Conservation (phyloP, 2,329 filamentous ascomycete species). For the Pseudogymnoascus sp. region DNA sequence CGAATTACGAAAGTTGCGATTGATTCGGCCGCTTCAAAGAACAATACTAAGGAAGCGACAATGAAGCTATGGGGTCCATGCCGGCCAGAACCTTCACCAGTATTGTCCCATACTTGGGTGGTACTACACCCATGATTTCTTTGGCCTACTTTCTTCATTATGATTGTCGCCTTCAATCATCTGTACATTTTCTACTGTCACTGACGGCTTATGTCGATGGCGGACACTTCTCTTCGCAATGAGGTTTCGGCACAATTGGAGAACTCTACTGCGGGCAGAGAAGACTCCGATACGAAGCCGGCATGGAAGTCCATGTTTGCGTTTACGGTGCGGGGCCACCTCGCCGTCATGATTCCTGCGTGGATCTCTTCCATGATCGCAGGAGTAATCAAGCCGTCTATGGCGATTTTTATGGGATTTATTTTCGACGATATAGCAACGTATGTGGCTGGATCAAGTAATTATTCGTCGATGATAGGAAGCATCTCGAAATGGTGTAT, state of each 20-base stretch:
- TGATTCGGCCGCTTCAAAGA: slow-evolving; percentile 5
- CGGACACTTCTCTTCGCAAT: not conserved
- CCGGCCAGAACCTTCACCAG: not conserved
- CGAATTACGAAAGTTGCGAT: not conserved
- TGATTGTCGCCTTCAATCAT: not conserved
- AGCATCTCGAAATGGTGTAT: slow-evolving; percentile 54
- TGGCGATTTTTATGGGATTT: slow-evolving; percentile 65
- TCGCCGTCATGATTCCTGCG: slow-evolving; percentile 46
- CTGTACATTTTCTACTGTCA: not conserved
- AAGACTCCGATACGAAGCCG: slow-evolving; percentile 1
- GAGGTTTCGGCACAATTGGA: not conserved
- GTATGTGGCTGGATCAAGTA: slow-evolving; percentile 51
- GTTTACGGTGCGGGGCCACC: slow-evolving; percentile 61
- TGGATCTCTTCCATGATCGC: slow-evolving; percentile 49
- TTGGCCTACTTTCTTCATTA: not conserved
- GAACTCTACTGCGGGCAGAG: not conserved
- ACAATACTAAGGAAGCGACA: slow-evolving; percentile 1
- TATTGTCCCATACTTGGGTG: not conserved
- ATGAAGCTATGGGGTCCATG: not conserved
- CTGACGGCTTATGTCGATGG: not conserved
- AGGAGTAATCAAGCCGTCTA: slow-evolving; percentile 55
- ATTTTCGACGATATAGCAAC: slow-evolving; percentile 65
- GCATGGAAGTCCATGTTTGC: slow-evolving; percentile 48
- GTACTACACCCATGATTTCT: not conserved
- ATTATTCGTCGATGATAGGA: slow-evolving; percentile 43